Percentiles rank a stretch among this genome's conserved stretches.
phyloP scores from a whole-genome alignment of 2,329 filamentous ascomycete species.

The Cladophialophora immunda region DNA sequence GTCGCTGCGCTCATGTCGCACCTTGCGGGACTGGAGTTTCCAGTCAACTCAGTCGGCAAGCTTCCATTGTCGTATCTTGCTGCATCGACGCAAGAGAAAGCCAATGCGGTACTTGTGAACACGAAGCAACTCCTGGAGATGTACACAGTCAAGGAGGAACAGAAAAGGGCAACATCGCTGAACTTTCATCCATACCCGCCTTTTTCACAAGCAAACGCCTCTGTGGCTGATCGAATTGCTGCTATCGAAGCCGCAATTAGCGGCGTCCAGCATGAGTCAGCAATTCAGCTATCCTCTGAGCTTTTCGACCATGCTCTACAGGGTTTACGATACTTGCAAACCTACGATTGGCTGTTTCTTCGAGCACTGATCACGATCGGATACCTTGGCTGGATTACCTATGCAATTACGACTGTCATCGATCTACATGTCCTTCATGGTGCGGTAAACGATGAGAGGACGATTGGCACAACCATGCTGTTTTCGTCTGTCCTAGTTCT shows the following conservation, averaged over 20 bases:
- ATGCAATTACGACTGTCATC: constrained; percentile 86
- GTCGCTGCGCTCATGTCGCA: constrained; percentile 96
- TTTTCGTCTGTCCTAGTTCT: constrained; percentile 80
- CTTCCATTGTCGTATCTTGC: constrained; percentile 84
- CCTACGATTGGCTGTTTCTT: constrained; percentile 97
- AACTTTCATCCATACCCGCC: constrained; percentile 78
- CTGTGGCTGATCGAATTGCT: constrained; percentile 71
- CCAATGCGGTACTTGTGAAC: constrained; percentile 84
- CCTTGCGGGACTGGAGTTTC: constrained; percentile 84
- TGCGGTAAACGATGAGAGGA: constrained; percentile 70
- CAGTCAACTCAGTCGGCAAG: constrained; percentile 95
- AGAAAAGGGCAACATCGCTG: constrained; percentile 78
- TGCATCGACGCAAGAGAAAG: constrained; percentile 77
- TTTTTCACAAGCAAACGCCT: constrained; percentile 70
- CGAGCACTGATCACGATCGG: constrained; percentile 86
- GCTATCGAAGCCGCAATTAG: constrained; percentile 75
- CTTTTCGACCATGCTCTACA: constrained; percentile 80
- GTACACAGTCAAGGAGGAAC: constrained; percentile 91
- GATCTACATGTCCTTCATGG: constrained; percentile 86
- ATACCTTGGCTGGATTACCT: constrained; percentile 95
- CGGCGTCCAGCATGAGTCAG: constrained; percentile 72
- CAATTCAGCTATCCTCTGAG: constrained; percentile 79
- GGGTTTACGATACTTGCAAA: constrained; percentile 92
- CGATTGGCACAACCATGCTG: constrained; percentile 64
- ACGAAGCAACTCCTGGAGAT: constrained; percentile 89